Evolutionary conservation across 2,329 filamentous ascomycete genomes (phyloP), one percentile per base, ranked within the genome.

Genomic region (Ophiostoma tasmaniense): DNA sequence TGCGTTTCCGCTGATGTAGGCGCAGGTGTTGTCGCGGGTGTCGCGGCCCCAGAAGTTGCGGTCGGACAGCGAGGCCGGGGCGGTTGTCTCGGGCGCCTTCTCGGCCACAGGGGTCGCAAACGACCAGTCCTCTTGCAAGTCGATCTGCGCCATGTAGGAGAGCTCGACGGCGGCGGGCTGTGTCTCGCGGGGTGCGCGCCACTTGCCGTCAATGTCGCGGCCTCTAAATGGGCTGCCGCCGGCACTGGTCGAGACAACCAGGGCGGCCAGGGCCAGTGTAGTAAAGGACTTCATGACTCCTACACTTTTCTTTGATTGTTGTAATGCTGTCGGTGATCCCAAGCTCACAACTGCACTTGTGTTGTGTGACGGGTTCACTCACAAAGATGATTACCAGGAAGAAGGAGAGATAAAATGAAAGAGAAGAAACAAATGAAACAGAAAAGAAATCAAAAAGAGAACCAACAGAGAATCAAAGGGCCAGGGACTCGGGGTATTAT

Each of bases 1-100:
- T 5, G 62, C 50, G 28, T 72, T 70, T 37, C 76, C 76, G 62
- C 70, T 72, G 39, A 78, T 71, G 61, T 77, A 78, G 55, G 70
- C 77, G 69, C 77, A 78, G 0, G 77, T 78, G 55, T 77, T 76
- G 59, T 75, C 73, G 4, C 67, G 70, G 8, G 71, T 61, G n/a
- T 67, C 70, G 22, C 76, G 75, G 70, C 75, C 76, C 8, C 69
- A 42, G 42, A 75, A 68, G 33, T 68, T 62, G 30, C 68, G 64
- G 45, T 67, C 62, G 37, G 30, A 20, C 17, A 71, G 64, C 2
- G n/a, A 37, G 42, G 68, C 69, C 42, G 69, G 67, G 2, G 69
- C 66, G 35, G 75, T 68, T 1, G 74, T 73, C 3, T 75, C 73
- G 6, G 71, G 71, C 2, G 73, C 70, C 10, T 69, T 67, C 17